These are phyloP conservation scores for Penicillium glabrum DNA, from an alignment of 2,329 filamentous ascomycete genomes.

Conservation along the genomic window DNA sequence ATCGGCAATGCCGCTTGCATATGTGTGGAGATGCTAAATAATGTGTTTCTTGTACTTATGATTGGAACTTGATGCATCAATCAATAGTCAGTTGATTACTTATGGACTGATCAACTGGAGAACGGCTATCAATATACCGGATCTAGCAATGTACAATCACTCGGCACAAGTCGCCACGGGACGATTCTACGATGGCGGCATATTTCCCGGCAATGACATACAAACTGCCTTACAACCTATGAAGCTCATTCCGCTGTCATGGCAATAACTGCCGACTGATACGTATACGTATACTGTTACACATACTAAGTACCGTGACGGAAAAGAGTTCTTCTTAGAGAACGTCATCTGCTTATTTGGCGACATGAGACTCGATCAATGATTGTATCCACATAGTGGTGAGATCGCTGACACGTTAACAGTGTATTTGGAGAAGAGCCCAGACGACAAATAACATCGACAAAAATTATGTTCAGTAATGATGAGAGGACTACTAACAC, in stretches of 20 bases:
- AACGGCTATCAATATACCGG: neutral
- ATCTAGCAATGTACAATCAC: neutral
- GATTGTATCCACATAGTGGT: neutral
- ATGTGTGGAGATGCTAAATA: neutral
- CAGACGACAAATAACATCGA: neutral
- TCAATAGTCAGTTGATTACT: neutral
- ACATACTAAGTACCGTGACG: neutral
- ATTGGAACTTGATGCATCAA: neutral
- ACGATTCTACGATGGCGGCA: neutral
- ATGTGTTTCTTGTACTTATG: neutral
- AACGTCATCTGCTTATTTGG: neutral
- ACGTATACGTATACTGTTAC: neutral
- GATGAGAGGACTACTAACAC: conserved; percentile 8
- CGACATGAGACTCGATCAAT: neutral
- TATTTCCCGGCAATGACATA: neutral
- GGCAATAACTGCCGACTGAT: neutral
- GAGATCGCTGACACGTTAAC: neutral
- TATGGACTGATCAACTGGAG: neutral
- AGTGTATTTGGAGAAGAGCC: neutral
- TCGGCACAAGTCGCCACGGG: neutral
- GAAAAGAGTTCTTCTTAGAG: neutral
- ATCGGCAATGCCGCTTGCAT: neutral
- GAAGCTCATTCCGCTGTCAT: neutral
- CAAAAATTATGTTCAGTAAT: conserved; percentile 17
- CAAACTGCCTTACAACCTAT: neutral